phyloP scores from a whole-genome alignment of 2,329 filamentous ascomycete species.

The Macroventuria anomochaeta region DNA sequence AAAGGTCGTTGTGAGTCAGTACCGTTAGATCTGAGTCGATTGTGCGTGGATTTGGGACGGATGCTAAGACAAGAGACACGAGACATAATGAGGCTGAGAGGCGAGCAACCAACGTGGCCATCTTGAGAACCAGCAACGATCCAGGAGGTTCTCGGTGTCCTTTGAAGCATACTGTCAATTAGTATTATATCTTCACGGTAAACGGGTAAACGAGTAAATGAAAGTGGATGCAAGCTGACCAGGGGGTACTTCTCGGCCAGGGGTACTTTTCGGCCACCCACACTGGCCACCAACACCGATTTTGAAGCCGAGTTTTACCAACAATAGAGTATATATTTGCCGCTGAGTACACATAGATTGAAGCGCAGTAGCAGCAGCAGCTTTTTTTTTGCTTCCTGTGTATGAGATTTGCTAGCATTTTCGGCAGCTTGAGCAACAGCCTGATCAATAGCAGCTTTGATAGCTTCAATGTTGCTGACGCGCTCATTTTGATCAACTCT shows the following conservation, averaged over 20 bases:
- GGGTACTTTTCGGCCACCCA: not conserved
- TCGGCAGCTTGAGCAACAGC: not conserved
- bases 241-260: not conserved
- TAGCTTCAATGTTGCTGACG: constrained; percentile 15
- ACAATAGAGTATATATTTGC: too few relatives aligned
- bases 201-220: too few relatives aligned
- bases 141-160: not conserved
- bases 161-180: not conserved
- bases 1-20: constrained; percentile 39
- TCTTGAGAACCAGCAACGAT: constrained; percentile 10
- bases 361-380: too few relatives aligned
- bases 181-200: not conserved
- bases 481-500: constrained; percentile 21
- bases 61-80: constrained; percentile 17
- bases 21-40: constrained; percentile 40
- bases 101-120: constrained; percentile 20
- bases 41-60: constrained; percentile 29
- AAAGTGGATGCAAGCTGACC: too few relatives aligned
- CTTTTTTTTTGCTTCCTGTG: too few relatives aligned
- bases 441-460: constrained; percentile 6
- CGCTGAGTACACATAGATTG: too few relatives aligned
- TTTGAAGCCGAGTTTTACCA: too few relatives aligned
- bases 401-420: too few relatives aligned
- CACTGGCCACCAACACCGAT: too few relatives aligned
- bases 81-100: constrained; percentile 12